These are phyloP conservation scores for Moesziomyces antarcticus DNA, from an alignment of 1,284 basidiomycete species.

Conservation along the genomic window DNA sequence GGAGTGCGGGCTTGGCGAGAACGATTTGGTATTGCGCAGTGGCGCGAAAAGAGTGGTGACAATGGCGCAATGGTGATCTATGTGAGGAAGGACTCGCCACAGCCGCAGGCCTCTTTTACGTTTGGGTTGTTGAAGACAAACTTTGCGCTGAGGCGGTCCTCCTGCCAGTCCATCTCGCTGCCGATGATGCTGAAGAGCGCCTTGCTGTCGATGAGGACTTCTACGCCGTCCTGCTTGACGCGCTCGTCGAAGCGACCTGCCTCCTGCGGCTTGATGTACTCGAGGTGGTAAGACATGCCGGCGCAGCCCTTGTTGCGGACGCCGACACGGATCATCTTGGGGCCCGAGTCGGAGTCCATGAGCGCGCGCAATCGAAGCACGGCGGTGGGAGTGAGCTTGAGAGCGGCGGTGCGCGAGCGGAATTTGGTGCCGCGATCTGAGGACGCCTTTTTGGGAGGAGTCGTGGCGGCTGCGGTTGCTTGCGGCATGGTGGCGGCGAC, in stretches of 20 bases:
- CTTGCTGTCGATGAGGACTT: slow-evolving; percentile 94
- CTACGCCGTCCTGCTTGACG: slow-evolving; percentile 79
- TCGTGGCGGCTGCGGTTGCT: slow-evolving; percentile 22
- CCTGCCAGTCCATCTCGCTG: slow-evolving; percentile 98
- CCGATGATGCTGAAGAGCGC: slow-evolving; percentile 98
- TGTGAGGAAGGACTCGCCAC: slow-evolving; percentile 79
- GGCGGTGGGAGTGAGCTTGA: slow-evolving; percentile 75
- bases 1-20: neutral
- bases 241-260: slow-evolving; percentile 95
- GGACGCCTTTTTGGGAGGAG: slow-evolving; percentile 24
- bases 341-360: slow-evolving; percentile 78
- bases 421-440: slow-evolving; percentile 51
- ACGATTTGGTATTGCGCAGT: neutral
- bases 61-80: neutral
- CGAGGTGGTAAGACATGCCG: slow-evolving; percentile 94
- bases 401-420: slow-evolving; percentile 51
- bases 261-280: slow-evolving; percentile 77
- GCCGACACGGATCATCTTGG: slow-evolving; percentile 91
- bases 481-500: slow-evolving; percentile 46
- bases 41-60: neutral
- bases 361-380: slow-evolving; percentile 73
- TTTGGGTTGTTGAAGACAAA: slow-evolving; percentile 84
- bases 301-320: slow-evolving; percentile 99
- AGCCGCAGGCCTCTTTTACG: slow-evolving; percentile 88
- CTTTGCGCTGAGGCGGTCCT: slow-evolving; percentile 75